Evolutionary conservation across 2,329 filamentous ascomycete genomes (phyloP).

Genomic region (Amylocarpus encephaloides): DNA sequence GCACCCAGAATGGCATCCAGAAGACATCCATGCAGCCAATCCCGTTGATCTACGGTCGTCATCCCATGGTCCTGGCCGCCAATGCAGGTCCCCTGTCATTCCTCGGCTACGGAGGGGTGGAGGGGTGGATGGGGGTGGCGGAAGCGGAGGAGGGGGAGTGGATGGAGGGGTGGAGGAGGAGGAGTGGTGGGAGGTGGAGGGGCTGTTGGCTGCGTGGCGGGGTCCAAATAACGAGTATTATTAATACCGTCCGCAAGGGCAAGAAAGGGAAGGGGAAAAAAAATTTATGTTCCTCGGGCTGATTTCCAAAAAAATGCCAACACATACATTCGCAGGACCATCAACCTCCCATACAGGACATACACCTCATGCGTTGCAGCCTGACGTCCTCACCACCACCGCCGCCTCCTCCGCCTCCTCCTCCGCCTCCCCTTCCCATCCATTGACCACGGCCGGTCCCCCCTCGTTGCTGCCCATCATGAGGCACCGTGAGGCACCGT

Average conservation of each 20-base stretch:
- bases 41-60: too few relatives aligned
- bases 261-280: too few relatives aligned
- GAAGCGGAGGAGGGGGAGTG: too few relatives aligned
- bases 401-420: slow-evolving; percentile 1
- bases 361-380: slow-evolving; percentile 21
- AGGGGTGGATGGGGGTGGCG: not conserved
- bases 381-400: slow-evolving; percentile 13
- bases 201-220: too few relatives aligned
- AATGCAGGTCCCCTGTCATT: not conserved
- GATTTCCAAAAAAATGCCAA: slow-evolving; percentile 10
- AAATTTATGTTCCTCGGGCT: not conserved
- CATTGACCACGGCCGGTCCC: not conserved
- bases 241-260: too few relatives aligned
- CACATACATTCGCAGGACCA: slow-evolving; percentile 10
- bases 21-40: not conserved
- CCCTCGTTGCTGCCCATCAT: not conserved
- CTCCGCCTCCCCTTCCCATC: not conserved
- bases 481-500: slow-evolving; percentile 5
- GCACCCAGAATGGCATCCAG: too few relatives aligned
- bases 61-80: not conserved
- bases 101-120: not conserved
- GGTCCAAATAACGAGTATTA: too few relatives aligned
- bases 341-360: too few relatives aligned
- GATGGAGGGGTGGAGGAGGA: slow-evolving; percentile 2
- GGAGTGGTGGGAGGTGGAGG: too few relatives aligned